Evolutionary conservation across 305 asterid genomes (phyloP).

Genomic region (Solanum hybrid): DNA sequence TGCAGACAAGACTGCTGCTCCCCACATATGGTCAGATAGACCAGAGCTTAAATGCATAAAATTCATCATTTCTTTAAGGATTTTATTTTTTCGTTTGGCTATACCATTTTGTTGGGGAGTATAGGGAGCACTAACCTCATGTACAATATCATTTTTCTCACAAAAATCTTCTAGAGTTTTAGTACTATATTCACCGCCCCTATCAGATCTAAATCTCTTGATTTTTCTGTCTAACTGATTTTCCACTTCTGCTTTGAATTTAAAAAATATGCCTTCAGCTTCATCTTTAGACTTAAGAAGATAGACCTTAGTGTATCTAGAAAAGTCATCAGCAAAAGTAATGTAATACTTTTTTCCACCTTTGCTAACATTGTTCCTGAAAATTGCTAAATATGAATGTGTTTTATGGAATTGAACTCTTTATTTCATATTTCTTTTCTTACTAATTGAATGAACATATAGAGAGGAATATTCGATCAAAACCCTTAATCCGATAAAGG

Average conservation of each 20-base stretch:
- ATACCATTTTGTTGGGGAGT: neutral
- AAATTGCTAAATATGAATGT: neutral
- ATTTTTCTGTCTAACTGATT: neutral
- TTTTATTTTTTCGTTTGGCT: neutral
- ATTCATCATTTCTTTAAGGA: neutral
- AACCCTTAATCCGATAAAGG: too few relatives aligned
- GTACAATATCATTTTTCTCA: too few relatives aligned
- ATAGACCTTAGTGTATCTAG: neutral
- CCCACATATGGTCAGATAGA: neutral
- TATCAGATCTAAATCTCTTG: neutral
- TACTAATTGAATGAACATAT: too few relatives aligned
- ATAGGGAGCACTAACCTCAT: too few relatives aligned
- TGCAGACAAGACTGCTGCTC: neutral
- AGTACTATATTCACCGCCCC: neutral
- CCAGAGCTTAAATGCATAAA: neutral
- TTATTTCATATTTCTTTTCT: too few relatives aligned
- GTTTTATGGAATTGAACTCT: too few relatives aligned
- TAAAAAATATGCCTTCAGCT: too few relatives aligned
- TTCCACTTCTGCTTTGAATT: neutral
- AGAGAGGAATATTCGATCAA: too few relatives aligned
- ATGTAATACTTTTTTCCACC: neutral
- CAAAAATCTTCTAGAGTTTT: too few relatives aligned
- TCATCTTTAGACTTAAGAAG: neutral
- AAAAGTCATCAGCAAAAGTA: neutral
- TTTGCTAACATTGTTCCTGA: neutral